Evolutionary conservation across 2,329 filamentous ascomycete species (phyloP).

Genomic region (Fusarium beomiforme): DNA sequence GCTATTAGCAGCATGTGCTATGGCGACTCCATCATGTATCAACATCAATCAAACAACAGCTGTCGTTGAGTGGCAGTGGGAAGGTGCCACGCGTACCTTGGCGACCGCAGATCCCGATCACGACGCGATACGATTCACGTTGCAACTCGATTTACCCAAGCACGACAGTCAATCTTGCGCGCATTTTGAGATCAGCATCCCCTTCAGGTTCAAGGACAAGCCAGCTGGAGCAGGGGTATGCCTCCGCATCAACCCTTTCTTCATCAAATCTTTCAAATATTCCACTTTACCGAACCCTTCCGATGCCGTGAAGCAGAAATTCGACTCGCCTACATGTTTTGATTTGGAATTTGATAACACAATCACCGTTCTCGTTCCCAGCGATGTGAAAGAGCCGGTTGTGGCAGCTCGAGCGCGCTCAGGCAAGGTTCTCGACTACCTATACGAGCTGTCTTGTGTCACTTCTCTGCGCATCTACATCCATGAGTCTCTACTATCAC

Average conservation of each 20-base stretch:
- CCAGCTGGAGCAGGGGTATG: not conserved
- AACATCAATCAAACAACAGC: constrained; percentile 1
- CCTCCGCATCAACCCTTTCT: constrained; percentile 2
- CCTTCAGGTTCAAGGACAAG: constrained; percentile 14
- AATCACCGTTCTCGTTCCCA: constrained; percentile 7
- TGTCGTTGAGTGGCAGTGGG: constrained; percentile 6
- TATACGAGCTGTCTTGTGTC: not conserved
- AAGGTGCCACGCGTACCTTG: not conserved
- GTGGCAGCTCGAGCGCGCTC: constrained; percentile 1
- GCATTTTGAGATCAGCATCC: constrained; percentile 5
- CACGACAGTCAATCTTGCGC: not conserved
- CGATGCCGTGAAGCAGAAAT: not conserved
- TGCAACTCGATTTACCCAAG: not conserved
- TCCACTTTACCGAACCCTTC: not conserved
- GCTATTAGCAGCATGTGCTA: not conserved
- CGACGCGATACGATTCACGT: constrained; percentile 5
- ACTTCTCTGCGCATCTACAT: not conserved
- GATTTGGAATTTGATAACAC: not conserved
- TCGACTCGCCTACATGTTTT: not conserved
- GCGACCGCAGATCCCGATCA: constrained; percentile 6
- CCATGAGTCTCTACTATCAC: not conserved
- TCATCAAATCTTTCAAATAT: not conserved
- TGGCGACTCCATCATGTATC: constrained; percentile 10
- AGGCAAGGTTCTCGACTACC: constrained; percentile 3
- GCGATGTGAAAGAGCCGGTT: not conserved